Conservation (phyloP, 2,329 filamentous ascomycete genomes). For the Trichoderma sp. region DNA sequence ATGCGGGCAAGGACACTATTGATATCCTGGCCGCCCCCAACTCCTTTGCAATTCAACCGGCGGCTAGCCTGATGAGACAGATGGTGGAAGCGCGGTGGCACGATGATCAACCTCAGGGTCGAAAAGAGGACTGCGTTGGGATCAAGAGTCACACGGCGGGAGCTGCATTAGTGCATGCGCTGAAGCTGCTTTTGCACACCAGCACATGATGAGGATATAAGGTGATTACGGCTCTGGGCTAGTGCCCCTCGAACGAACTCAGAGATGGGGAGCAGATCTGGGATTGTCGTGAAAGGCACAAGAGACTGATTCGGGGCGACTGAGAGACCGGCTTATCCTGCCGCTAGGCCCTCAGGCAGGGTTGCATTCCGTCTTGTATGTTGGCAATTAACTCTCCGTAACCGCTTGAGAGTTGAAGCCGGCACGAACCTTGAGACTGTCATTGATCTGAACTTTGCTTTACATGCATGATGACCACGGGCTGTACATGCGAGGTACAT, state of each 20-base stretch:
- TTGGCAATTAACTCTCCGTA: not conserved
- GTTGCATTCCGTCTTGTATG: not conserved
- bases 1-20: not conserved
- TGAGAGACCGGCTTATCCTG: not conserved
- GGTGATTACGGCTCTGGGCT: not conserved
- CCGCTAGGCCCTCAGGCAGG: not conserved
- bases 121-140: not conserved
- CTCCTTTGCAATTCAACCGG: not conserved
- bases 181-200: not conserved
- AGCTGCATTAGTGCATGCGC: constrained; percentile 16
- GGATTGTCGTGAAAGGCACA: not conserved
- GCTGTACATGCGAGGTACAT: not conserved
- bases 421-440: not conserved
- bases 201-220: constrained; percentile 14
- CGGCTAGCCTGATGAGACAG: not conserved
- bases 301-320: not conserved
- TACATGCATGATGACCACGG: not conserved
- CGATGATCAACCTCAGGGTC: not conserved
- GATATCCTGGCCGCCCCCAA: not conserved
- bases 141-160: constrained; percentile 17
- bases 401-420: not conserved
- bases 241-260: not conserved
- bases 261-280: not conserved
- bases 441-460: not conserved
- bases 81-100: not conserved